These are phyloP conservation scores for Tolypocladium paradoxum DNA, from an alignment of 2,329 filamentous ascomycete species.

Conservation along the genomic window DNA sequence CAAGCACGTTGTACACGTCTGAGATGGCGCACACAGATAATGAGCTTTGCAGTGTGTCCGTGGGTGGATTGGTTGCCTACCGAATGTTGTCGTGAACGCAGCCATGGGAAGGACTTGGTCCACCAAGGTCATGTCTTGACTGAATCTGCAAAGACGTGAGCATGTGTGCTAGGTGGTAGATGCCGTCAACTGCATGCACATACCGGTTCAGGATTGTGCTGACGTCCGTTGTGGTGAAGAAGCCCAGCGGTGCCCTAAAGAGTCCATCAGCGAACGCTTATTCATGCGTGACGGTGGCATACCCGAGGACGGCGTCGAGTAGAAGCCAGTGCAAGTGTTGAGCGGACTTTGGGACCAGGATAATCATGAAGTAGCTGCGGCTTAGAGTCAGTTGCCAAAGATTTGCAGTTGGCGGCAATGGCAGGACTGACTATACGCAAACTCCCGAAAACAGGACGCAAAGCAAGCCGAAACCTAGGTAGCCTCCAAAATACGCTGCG, in stretches of 20 bases:
- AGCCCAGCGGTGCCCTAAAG: slow-evolving; percentile 1
- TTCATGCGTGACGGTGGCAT: not conserved
- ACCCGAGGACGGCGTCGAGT: not conserved
- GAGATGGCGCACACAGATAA: too few relatives aligned
- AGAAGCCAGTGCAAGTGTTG: slow-evolving; percentile 1
- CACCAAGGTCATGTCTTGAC: slow-evolving; percentile 5
- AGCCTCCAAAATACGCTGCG: slow-evolving; percentile 1
- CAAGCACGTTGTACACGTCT: slow-evolving; percentile 6
- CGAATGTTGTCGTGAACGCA: not conserved
- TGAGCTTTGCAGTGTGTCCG: too few relatives aligned
- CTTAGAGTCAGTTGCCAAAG: not conserved
- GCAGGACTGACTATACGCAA: not conserved
- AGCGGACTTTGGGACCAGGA: slow-evolving; percentile 1
- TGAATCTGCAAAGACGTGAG: slow-evolving; percentile 2
- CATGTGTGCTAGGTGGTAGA: not conserved
- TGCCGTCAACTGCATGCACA: not conserved
- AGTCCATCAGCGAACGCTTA: not conserved
- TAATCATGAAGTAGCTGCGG: slow-evolving; percentile 1
- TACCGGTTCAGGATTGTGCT: slow-evolving; percentile 1
- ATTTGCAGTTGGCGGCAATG: too few relatives aligned
- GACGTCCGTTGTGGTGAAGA: slow-evolving; percentile 1
- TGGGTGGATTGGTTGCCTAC: not conserved
- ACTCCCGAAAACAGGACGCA: not conserved
- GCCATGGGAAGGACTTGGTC: slow-evolving; percentile 3
- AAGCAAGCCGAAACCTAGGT: not conserved